Base-by-base conservation (phyloP, 2,329 filamentous ascomycete genomes). In the Diaporthe aspalathi region DNA sequence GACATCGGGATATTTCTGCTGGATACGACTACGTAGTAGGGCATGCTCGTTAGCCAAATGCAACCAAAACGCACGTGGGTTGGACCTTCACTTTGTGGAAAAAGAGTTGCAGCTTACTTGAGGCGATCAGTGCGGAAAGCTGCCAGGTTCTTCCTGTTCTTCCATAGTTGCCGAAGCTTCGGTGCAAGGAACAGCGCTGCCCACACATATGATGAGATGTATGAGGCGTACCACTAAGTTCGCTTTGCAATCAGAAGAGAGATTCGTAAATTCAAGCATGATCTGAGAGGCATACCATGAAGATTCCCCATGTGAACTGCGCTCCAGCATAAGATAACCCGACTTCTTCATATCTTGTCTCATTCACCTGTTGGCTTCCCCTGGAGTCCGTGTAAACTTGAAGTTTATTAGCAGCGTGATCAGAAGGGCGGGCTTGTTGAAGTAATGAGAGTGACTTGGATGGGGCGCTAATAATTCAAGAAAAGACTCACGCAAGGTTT, bases 261-360 rank as follows among this genome's bases (percentile, higher is more conserved):
- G 1, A 17, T 14, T 24, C n/a, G 12, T 16, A 1, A 47, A 32
- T 11, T 5, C 6, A 1, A 14, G 3, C 8, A 17, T 14, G 17
- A n/a, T 53, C 1, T 1, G 45, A 17, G 2, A 3, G 16, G 54
- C 56, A 9, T 45, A 71, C 74, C 73, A 75, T 72, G 47, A 75
- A 75, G 8, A 75, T 75, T 16, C 50, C 56, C 74, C 74, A 75
- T 4, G 69, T 72, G 50, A 72, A 74, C 20, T 74, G 73, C 3
- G 73, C 72, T 40, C 74, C 73, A 0, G 71, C 70, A 52, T 75
- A 75, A 22, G 73, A 70, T 16, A 74, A 71, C 12, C 74, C 74
- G 22, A 75, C 45, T 38, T 74, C 73, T 52, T 75, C 67, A 45
- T 74, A 75, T 40, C 57, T 68, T 1, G 74, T 75, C 35, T 75